Evolutionary conservation across 2,329 filamentous ascomycete species (phyloP), one percentile per base, ranked within the genome.

Genomic region (Nothophoma quercina): DNA sequence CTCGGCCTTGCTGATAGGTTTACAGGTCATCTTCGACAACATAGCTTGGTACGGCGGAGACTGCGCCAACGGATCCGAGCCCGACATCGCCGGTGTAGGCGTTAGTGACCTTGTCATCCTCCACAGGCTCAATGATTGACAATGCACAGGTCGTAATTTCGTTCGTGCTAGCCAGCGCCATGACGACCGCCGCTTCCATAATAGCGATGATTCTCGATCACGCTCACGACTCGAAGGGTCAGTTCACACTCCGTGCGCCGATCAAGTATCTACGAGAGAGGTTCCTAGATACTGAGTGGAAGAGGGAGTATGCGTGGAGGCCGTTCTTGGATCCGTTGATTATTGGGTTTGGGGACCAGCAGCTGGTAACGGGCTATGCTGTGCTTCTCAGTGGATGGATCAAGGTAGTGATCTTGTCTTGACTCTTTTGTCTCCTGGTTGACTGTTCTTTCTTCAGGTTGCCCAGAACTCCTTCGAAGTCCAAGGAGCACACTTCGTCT

Each of bases 121-220:
- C 3, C 30, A n/a, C 6, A 26, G 4, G 15, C 41, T 15, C 3
- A 3, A 15, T n/a, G 7, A 29, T 10, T 16, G 45, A 32, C n/a
- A n/a, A 9, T 5, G 1, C 15, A 16, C 33, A 71, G 69, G 68
- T 71, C 16, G 69, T 71, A 1, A 32, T 69, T 1, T 70, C 69
- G 1, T 69, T 70, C 29, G 60, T 69, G 12, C 54, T 67, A 22
- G 65, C 68, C 19, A 70, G 68, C 49, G 55, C 63, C 36, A 63
- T 70, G 61, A 70, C 69, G 2, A 70, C 67, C 0, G 51, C 54
- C 2, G 64, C 68, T 15, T 69, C 68, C 0, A 62, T 70, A n/a
- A 51, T 70, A 10, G 69, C 67, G 6, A 70, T 70, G 60, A 40
- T 71, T n/a, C 65, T 72, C 33, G 67, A 70, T 43, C 66, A 70